A percentile compares a stretch with the other conserved stretches of the same genome.
phyloP scores from a whole-genome alignment of 148 eudicot species.

The Rhododendron ovatum region DNA sequence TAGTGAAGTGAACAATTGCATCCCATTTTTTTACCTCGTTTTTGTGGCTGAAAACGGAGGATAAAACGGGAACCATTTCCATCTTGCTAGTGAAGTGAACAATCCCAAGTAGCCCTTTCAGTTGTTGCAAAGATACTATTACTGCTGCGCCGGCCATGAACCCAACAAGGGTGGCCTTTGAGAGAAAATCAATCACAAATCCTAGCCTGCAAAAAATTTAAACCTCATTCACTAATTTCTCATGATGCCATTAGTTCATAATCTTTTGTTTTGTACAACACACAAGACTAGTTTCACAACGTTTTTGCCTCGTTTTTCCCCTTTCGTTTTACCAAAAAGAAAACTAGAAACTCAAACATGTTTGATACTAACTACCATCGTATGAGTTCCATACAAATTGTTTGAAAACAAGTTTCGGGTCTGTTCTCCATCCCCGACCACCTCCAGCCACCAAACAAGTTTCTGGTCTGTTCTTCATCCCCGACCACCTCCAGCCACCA shows the following conservation, averaged over 20 bases:
- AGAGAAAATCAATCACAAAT: conserved; percentile 83
- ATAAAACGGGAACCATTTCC: conserved; percentile 76
- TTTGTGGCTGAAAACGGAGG: conserved; percentile 57
- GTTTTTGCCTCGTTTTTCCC: background rate
- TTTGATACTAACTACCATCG: background rate
- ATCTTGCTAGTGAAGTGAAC: conserved; percentile 79
- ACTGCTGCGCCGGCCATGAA: conserved; percentile 99
- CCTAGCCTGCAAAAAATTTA: conserved; percentile 59
- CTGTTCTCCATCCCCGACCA: background rate
- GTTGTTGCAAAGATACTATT: conserved; percentile 83
- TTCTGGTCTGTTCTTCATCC: background rate
- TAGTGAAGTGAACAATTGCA: background rate
- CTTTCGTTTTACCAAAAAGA: background rate
- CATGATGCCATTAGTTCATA: background rate
- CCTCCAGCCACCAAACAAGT: background rate
- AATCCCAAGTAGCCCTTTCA: conserved; percentile 90
- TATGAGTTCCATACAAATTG: background rate
- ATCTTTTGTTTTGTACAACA: background rate
- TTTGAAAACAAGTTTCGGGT: background rate
- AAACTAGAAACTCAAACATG: background rate
- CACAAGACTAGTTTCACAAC: background rate
- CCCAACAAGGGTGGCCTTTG: conserved; percentile 87
- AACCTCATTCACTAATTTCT: background rate
- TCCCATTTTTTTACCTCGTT: conserved; percentile 48
- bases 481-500: background rate